Evolutionary conservation across 140 eudicot species (phyloP), one percentile per base, ranked within the genome.

Genomic region (Ambrosia hybrid): DNA sequence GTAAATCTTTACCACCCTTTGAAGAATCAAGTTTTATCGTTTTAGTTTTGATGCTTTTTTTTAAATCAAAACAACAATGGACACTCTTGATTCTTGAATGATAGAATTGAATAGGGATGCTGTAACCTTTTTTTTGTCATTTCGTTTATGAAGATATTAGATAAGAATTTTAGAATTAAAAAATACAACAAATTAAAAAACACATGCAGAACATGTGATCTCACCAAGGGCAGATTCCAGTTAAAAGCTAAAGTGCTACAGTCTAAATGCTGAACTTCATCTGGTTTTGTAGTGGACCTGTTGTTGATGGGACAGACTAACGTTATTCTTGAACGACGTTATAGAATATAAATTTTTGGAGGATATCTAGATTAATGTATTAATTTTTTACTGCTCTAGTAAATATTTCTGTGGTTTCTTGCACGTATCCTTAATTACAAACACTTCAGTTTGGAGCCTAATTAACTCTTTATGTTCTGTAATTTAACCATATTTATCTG

Each of bases 401-500:
- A n/a, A 36, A n/a, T n/a, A 62, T 64, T 21, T 63, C 3, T 43
- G 4, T 17, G 57, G 8, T 65, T 15, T 15, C 52, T 65, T 43
- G 38, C 70, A 65, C 9, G 30, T 9, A 9, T 65, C 70, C 15
- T 65, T 16, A 43, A 30, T 14, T 8, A 10, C 14, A 65, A 65
- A 65, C 26, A 15, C 53, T 64, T 65, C 15, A 65, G 3, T 38
- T 15, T 15, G 53, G 4, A 15, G 73, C 6, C 49, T 17, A 21
- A 26, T 43, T 59, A 70, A 14, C n/a, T 55, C 26, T 12, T 5
- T 39, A 38, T 26, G 49, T 4, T 33, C 10, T 48, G 12, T 48
- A 62, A 46, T 66, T 38, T 71, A 26, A 71, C 68, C 69, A 37
- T 79, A 51, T 13, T 10, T 57, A 16, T 67, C 11, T 87, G 21